These are phyloP conservation scores for Onygenales sp. DNA, from an alignment of 2,329 filamentous ascomycete species.

Conservation along the genomic window DNA sequence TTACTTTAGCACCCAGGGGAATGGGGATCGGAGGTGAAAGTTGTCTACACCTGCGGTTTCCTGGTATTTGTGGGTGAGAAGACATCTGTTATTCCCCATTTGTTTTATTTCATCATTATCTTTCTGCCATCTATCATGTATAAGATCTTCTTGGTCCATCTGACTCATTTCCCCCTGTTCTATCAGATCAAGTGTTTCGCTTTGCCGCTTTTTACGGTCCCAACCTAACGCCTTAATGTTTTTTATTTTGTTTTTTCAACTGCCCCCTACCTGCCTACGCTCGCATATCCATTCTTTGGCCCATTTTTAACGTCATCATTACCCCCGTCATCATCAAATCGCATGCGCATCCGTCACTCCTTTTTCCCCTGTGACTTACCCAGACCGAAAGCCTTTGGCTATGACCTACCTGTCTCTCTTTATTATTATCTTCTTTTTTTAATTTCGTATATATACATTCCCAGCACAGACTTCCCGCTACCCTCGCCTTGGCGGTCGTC, in stretches of 20 bases:
- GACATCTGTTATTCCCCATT: neutral
- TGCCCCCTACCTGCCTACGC: neutral
- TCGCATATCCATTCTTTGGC: neutral
- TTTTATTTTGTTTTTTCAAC: neutral
- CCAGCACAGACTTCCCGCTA: neutral
- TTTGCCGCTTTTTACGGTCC: neutral
- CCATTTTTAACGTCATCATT: neutral
- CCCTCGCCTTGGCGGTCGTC: neutral
- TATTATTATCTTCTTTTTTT: neutral
- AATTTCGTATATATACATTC: neutral
- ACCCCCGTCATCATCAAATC: neutral
- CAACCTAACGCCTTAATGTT: neutral
- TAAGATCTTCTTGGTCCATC: neutral
- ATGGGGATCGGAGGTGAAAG: neutral
- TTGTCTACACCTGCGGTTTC: no score
- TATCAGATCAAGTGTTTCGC: neutral
- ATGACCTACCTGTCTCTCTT: neutral
- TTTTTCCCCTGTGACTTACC: neutral
- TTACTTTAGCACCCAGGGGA: conserved; percentile 38
- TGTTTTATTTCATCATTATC: neutral
- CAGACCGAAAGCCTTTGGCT: neutral
- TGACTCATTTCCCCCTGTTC: neutral
- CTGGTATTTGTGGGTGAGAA: no score
- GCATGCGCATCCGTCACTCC: no score
- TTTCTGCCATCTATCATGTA: neutral